phyloP scores from a whole-genome alignment of 2,329 filamentous ascomycete genomes.

The Aspergillus sojae region DNA sequence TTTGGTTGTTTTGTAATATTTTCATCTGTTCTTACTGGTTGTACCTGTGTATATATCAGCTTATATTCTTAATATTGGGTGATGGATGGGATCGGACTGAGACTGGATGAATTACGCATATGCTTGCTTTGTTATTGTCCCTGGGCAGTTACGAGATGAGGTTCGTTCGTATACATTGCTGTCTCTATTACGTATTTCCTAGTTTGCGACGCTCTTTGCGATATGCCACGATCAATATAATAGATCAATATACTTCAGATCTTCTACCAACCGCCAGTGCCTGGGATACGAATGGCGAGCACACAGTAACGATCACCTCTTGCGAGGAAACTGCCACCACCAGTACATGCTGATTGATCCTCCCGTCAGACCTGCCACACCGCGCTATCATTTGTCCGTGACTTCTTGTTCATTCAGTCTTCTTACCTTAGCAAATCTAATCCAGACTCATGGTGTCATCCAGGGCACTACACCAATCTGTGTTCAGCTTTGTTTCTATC shows the following conservation, averaged over 20 bases:
- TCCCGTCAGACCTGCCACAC: background rate
- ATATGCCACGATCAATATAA: background rate
- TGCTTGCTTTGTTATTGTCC: background rate
- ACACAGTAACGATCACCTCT: no score
- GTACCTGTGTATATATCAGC: constrained; percentile 15
- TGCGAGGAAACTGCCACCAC: no score
- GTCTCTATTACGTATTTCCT: background rate
- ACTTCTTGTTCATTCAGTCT: no score
- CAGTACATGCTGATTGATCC: background rate
- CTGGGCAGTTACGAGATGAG: no score
- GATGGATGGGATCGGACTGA: background rate
- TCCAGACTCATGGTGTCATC: no score
- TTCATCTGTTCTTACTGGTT: constrained; percentile 9
- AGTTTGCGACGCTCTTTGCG: background rate
- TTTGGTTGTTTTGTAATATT: constrained; percentile 15
- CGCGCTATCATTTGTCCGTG: background rate
- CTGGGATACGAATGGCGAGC: no score
- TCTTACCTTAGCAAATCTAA: no score
- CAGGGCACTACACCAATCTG: no score
- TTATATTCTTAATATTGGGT: constrained; percentile 5
- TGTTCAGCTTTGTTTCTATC: no score
- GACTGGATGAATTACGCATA: background rate
- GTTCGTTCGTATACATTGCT: background rate
- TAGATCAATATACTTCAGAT: background rate
- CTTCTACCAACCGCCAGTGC: no score